Evolutionary conservation across 2,329 filamentous ascomycete species (phyloP).

Genomic region (Fusarium sp.): DNA sequence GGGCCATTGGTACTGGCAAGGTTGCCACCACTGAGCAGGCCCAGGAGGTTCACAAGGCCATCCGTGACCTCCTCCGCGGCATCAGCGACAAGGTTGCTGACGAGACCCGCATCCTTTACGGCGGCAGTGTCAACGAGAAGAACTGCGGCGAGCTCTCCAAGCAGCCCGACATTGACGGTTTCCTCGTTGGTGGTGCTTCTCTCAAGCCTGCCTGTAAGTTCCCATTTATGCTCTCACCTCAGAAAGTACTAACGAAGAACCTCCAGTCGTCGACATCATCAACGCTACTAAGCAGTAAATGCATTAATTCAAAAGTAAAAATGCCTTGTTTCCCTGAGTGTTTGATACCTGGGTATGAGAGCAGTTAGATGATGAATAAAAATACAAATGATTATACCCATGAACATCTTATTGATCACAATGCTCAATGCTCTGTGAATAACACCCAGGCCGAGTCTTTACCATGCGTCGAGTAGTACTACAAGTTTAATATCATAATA

Average conservation of each 20-base stretch:
- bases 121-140: slow-evolving; percentile 97
- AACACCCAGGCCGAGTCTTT: neutral
- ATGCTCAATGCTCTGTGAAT: neutral
- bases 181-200: slow-evolving; percentile 95
- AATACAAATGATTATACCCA: slow-evolving; percentile 46
- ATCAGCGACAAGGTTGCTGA: slow-evolving; percentile 82
- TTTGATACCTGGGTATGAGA: slow-evolving; percentile 20
- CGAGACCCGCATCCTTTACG: slow-evolving; percentile 94
- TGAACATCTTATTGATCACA: neutral
- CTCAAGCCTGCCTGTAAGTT: slow-evolving; percentile 93
- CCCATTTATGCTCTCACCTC: slow-evolving; percentile 8
- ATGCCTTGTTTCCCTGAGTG: slow-evolving; percentile 16
- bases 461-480: neutral
- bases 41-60: slow-evolving; percentile 92
- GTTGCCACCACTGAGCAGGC: slow-evolving; percentile 90
- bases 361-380: slow-evolving; percentile 45
- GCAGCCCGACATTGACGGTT: slow-evolving; percentile 96
- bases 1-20: slow-evolving; percentile 95
- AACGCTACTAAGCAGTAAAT: slow-evolving; percentile 66
- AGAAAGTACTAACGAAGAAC: slow-evolving; percentile 4
- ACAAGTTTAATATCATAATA: neutral
- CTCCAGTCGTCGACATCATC: slow-evolving; percentile 70
- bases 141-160: slow-evolving; percentile 94
- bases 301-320: slow-evolving; percentile 37
- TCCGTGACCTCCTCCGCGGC: slow-evolving; percentile 88